Conservation (phyloP, 2,329 filamentous ascomycete species). For the Conoideocrella luteorostrata region DNA sequence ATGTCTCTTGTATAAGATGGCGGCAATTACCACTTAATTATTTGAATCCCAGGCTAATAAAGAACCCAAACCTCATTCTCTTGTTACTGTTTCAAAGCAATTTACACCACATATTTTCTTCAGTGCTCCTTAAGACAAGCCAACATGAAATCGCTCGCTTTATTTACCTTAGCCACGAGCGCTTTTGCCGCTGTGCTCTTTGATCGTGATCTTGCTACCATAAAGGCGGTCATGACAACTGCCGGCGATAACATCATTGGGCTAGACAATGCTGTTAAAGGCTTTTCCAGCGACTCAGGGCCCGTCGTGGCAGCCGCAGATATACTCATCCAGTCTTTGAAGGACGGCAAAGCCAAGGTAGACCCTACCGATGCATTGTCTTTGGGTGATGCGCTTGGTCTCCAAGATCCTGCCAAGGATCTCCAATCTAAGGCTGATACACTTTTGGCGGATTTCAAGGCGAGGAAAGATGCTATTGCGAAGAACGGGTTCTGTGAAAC, state of each 20-base stretch:
- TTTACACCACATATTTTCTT: too few species aligned
- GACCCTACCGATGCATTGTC: background rate
- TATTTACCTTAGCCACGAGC: background rate
- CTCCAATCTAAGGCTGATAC: background rate
- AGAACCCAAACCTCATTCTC: too few species aligned
- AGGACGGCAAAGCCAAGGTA: background rate
- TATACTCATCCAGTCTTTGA: background rate
- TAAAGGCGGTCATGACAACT: background rate
- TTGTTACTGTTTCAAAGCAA: too few species aligned
- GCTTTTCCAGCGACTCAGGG: background rate
- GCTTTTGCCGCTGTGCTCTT: background rate
- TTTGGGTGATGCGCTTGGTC: conserved; percentile 1
- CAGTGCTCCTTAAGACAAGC: too few species aligned
- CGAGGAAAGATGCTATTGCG: background rate
- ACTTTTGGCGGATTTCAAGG: background rate
- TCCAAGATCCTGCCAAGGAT: background rate
- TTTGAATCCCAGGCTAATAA: too few species aligned
- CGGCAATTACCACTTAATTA: too few species aligned
- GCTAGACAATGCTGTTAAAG: background rate
- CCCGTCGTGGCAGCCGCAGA: background rate
- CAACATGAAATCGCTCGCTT: background rate
- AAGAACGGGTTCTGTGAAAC: background rate
- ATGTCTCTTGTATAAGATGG: too few species aligned
- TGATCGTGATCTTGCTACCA: background rate
- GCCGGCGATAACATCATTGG: background rate